phyloP scores from a whole-genome alignment of 768 basidiomycete species.

The Clavulina sp. region DNA sequence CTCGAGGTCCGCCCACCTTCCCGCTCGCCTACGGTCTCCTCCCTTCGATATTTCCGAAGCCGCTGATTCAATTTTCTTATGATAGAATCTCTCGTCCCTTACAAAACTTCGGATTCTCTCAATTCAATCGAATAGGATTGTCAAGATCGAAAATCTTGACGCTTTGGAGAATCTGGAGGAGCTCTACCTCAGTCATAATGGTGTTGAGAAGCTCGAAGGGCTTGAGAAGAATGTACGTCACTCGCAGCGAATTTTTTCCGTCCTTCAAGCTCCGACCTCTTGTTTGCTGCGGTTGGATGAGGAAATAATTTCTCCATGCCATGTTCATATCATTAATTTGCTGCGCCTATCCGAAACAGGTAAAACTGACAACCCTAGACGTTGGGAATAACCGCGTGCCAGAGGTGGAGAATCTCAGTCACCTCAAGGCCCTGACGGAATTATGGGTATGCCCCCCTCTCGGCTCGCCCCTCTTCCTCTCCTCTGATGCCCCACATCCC shows the following conservation, averaged over 20 bases:
- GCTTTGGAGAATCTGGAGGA: constrained; percentile 60
- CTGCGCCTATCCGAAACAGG: constrained; percentile 16
- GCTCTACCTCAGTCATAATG: constrained; percentile 89
- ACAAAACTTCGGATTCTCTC: constrained; percentile 70
- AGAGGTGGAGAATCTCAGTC: constrained; percentile 64
- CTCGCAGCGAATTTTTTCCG: neutral
- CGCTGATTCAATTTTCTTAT: neutral
- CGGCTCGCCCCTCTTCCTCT: neutral
- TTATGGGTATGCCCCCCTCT: constrained; percentile 54
- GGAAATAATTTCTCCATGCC: neutral
- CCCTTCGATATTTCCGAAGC: neutral
- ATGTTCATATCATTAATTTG: neutral
- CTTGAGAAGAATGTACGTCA: constrained; percentile 59
- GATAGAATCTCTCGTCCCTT: constrained; percentile 51
- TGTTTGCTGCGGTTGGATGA: no score
- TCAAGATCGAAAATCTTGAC: constrained; percentile 68
- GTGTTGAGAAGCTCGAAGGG: constrained; percentile 66
- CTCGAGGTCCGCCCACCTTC: constrained; percentile 42
- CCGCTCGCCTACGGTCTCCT: neutral
- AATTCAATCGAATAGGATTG: constrained; percentile 86
- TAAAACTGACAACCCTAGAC: constrained; percentile 70
- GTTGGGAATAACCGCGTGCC: constrained; percentile 71
- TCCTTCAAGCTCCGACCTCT: neutral
- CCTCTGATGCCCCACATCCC: neutral
- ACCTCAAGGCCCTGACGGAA: constrained; percentile 66